Evolutionary conservation across 2,329 filamentous ascomycete species (phyloP).

Genomic region (Sclerotinia minor): DNA sequence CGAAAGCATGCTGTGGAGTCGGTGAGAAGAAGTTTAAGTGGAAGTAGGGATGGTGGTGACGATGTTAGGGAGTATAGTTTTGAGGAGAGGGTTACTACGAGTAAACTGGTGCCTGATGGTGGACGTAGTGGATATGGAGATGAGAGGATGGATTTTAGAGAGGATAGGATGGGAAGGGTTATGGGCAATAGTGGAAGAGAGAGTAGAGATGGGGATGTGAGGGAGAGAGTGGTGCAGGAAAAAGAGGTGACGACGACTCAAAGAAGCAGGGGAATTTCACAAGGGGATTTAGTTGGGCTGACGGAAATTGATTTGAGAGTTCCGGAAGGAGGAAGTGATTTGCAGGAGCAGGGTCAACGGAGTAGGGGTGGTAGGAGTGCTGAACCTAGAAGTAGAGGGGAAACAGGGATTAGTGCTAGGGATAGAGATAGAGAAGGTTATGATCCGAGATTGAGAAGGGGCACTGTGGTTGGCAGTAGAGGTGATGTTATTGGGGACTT

Average conservation of each 20-base stretch:
- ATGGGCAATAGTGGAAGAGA: not conserved
- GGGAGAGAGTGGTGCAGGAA: constrained; percentile 2
- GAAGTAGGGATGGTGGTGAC: constrained; percentile 27
- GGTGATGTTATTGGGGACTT: not conserved
- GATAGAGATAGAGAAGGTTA: constrained; percentile 12
- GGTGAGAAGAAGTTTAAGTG: constrained; percentile 32
- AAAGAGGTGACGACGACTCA: constrained; percentile 8
- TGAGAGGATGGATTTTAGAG: constrained; percentile 23
- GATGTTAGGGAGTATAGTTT: constrained; percentile 29
- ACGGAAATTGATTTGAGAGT: constrained; percentile 29
- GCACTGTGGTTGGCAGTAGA: constrained; percentile 2
- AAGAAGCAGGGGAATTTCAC: constrained; percentile 27
- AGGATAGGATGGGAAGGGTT: not conserved
- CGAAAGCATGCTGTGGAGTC: constrained; percentile 30
- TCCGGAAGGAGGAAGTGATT: constrained; percentile 25
- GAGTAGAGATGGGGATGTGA: constrained; percentile 1
- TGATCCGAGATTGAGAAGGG: constrained; percentile 21
- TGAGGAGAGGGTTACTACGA: constrained; percentile 28
- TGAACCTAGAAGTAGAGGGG: not conserved
- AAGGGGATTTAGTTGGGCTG: constrained; percentile 32
- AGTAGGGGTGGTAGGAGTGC: constrained; percentile 4
- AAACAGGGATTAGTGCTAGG: not conserved
- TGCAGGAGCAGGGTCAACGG: constrained; percentile 10
- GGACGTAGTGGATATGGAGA: constrained; percentile 26
- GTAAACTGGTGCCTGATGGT: constrained; percentile 22